A percentile compares a stretch with the other conserved stretches of the same genome.
Conservation (phyloP, 31 red algal species). For the Asparagopsis taxiformis region DNA sequence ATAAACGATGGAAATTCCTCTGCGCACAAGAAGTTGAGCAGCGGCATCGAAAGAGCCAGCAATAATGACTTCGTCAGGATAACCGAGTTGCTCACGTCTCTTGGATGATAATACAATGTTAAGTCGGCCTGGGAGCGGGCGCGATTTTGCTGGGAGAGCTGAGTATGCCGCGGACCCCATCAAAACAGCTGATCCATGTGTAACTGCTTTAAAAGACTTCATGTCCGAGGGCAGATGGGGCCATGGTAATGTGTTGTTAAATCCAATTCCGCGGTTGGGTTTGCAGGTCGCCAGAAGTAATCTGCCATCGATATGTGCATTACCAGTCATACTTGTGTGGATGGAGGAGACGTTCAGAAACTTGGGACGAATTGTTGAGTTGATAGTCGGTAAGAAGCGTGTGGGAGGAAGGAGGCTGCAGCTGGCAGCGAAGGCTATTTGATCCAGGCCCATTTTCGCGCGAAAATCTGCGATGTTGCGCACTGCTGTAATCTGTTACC, state of each 20-base stretch:
- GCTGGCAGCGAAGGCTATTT: too few species aligned
- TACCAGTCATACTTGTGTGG: constrained; percentile 1
- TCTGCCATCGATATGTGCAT: constrained; percentile 16
- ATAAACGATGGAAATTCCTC: constrained; percentile 38
- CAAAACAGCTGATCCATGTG: constrained; percentile 62
- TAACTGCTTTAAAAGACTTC: constrained; percentile 63
- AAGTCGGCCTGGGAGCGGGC: constrained; percentile 77
- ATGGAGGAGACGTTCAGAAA: background rate
- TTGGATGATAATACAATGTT: constrained; percentile 84
- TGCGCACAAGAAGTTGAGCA: constrained; percentile 30
- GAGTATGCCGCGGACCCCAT: constrained; percentile 87
- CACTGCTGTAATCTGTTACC: too few species aligned
- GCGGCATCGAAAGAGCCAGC: constrained; percentile 73
- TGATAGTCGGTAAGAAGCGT: too few species aligned
- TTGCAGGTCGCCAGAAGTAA: constrained; percentile 50
- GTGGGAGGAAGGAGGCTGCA: too few species aligned
- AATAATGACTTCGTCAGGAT: constrained; percentile 53
- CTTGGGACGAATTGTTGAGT: background rate
- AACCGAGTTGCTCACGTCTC: constrained; percentile 22
- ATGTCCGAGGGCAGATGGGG: constrained; percentile 67
- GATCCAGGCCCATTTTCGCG: too few species aligned
- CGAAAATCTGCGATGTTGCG: too few species aligned
- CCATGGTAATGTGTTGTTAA: constrained; percentile 76
- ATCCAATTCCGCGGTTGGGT: constrained; percentile 73
- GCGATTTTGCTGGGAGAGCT: constrained; percentile 52